Base-by-base conservation (phyloP, 305 asterid species). In the Fraxinus sp. region DNA sequence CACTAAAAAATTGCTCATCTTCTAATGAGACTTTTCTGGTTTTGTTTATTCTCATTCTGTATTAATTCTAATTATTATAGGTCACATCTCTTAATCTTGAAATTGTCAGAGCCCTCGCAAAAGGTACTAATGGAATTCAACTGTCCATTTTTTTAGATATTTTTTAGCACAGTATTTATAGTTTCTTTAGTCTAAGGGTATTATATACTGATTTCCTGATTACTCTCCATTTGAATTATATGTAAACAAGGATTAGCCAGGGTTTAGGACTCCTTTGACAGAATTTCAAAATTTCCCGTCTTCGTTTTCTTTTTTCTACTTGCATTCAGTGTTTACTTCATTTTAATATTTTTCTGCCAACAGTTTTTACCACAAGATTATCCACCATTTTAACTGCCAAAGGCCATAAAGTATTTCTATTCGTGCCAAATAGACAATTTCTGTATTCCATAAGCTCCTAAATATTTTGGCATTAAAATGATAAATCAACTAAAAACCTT, bases 81-180 rank as follows among this genome's bases (percentile, higher is more conserved):
- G 99, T 96, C 79, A 94, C 97, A 33, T 89, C 93, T 80, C 98
- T 96, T 82, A 96, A 94, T 89, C 97, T 90, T 85, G 97, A 94
- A 90, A 90, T 96, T 72, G 98, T 96, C 84, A 89, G 97, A 88
- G 94, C 94, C 49, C 97, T 94, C 70, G 99, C 98, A 76, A 96
- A 91, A 91, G 98, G 99, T 96, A 87, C 32, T 14, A 4, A 80
- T 78, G 74, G 20, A 59, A 2, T 71, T 39, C 28, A 26, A 7
- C 28, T 16, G 39, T 18, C 11, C 74, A 75, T 72, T 39, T n/a
- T 37, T 37, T 66, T 4, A 3, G 43, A 30, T 55, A 35, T 5
- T 80, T 75, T 43, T 20, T 39, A 43, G 36, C 36, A 66, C 74
- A 24, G 18, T 24, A 9, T 66, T 8, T 66, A 26, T 28, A 9